Evolutionary conservation across 805 yeast genomes (phyloP).

Genomic region (Hanseniaspora lindneri): DNA sequence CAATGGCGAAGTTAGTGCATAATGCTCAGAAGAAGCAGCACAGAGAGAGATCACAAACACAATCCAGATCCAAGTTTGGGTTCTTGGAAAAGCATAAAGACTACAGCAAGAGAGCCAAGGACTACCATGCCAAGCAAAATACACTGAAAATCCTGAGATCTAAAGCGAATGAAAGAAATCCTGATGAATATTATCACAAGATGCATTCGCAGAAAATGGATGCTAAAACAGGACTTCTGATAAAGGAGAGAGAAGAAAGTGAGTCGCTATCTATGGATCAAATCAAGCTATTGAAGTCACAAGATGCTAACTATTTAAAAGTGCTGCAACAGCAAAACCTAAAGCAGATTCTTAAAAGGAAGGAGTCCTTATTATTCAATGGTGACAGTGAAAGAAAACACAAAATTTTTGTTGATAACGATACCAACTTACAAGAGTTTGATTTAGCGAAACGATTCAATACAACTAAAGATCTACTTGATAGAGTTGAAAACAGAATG

Average conservation of each 20-base stretch:
- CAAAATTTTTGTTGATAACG: slow-evolving; percentile 69
- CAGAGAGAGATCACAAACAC: slow-evolving; percentile 81
- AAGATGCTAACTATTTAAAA: slow-evolving; percentile 76
- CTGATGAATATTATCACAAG: slow-evolving; percentile 93
- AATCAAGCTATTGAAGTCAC: slow-evolving; percentile 73
- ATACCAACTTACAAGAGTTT: slow-evolving; percentile 44
- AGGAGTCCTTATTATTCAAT: slow-evolving; percentile 37
- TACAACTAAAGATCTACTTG: slow-evolving; percentile 53
- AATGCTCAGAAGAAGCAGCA: slow-evolving; percentile 94
- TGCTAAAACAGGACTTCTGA: slow-evolving; percentile 45
- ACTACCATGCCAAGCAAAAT: slow-evolving; percentile 47
- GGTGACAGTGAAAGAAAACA: slow-evolving; percentile 51
- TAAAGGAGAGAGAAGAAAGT: slow-evolving; percentile 43
- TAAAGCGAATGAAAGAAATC: slow-evolving; percentile 66
- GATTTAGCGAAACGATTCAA: slow-evolving; percentile 55
- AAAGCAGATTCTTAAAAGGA: slow-evolving; percentile 45
- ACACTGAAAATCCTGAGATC: slow-evolving; percentile 56
- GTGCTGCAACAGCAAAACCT: slow-evolving; percentile 62
- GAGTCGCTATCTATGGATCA: slow-evolving; percentile 59
- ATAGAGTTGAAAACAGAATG: slow-evolving; percentile 60
- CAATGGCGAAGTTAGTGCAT: slow-evolving; percentile 71
- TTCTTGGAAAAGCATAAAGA: slow-evolving; percentile 88
- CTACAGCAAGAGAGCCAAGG: slow-evolving; percentile 58
- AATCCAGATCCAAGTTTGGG: slow-evolving; percentile 61
- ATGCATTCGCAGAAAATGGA: slow-evolving; percentile 69